phyloP scores from a whole-genome alignment of 2,329 filamentous ascomycete genomes.

The Epichloe typhina region DNA sequence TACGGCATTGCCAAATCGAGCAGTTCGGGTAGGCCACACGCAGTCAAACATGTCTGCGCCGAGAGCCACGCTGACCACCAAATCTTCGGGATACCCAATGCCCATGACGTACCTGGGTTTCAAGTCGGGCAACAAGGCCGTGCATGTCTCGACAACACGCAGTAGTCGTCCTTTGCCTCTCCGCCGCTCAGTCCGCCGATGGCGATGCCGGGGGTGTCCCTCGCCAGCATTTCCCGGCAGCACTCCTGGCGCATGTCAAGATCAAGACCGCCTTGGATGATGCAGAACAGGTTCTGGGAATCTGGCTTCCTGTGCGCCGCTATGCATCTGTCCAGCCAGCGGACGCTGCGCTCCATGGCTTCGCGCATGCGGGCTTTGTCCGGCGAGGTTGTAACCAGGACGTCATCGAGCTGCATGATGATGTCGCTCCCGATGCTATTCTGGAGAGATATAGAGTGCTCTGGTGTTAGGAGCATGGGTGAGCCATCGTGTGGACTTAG shows the following conservation, averaged over 20 bases:
- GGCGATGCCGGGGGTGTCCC: slow-evolving; percentile 92
- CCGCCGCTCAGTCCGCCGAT: slow-evolving; percentile 92
- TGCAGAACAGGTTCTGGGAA: slow-evolving; percentile 90
- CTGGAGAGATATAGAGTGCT: slow-evolving; percentile 91
- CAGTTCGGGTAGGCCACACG: slow-evolving; percentile 94
- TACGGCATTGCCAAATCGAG: slow-evolving; percentile 89
- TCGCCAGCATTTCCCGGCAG: slow-evolving; percentile 71
- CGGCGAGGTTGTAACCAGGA: slow-evolving; percentile 89
- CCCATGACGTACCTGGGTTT: slow-evolving; percentile 99
- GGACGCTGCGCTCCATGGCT: slow-evolving; percentile 85
- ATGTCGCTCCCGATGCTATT: slow-evolving; percentile 98
- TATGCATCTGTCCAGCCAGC: slow-evolving; percentile 94
- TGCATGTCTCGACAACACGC: slow-evolving; percentile 80
- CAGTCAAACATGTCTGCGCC: slow-evolving; percentile 99
- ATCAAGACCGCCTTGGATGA: slow-evolving; percentile 92
- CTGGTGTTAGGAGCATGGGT: slow-evolving; percentile 93
- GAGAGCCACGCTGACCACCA: slow-evolving; percentile 83
- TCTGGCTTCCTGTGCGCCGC: slow-evolving; percentile 73
- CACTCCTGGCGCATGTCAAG: slow-evolving; percentile 75
- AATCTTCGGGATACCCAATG: slow-evolving; percentile 91
- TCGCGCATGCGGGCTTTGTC: slow-evolving; percentile 79
- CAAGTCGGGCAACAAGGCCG: slow-evolving; percentile 65
- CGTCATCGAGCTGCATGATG: slow-evolving; percentile 98
- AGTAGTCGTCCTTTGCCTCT: slow-evolving; percentile 88
- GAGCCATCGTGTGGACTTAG: slow-evolving; percentile 90